These are phyloP conservation scores for Zostera marina DNA, from an alignment of 116 monocot genomes.

Conservation along the genomic window DNA sequence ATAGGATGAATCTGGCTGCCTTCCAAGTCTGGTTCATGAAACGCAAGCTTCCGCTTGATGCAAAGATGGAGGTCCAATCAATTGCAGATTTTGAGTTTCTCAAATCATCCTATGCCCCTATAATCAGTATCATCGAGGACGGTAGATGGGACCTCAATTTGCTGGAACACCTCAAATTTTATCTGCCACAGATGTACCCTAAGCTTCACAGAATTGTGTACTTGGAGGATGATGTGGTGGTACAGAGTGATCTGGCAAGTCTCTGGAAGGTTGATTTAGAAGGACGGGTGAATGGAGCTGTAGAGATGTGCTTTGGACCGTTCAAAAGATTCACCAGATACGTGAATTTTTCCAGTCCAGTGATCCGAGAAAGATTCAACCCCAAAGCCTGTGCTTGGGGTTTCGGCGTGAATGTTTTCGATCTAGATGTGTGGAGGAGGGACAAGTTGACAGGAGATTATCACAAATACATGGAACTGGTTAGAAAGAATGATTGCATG, in stretches of 20 bases:
- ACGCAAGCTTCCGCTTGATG: conserved; percentile 39
- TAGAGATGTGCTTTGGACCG: conserved; percentile 80
- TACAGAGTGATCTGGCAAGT: conserved; percentile 55
- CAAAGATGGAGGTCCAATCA: conserved; percentile 33
- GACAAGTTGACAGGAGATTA: conserved; percentile 58
- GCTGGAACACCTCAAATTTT: conserved; percentile 52
- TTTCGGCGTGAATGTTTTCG: conserved; percentile 78
- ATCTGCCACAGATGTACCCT: conserved; percentile 72
- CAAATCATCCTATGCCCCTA: conserved; percentile 37
- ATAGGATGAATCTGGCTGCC: conserved; percentile 56
- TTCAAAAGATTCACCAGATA: conserved; percentile 54
- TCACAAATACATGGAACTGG: conserved; percentile 58
- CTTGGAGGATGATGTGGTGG: conserved; percentile 83
- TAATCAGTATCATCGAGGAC: conserved; percentile 22
- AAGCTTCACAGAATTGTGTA: conserved; percentile 35
- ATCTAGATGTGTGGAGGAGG: conserved; percentile 80
- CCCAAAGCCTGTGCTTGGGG: conserved; percentile 76
- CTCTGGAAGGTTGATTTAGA: conserved; percentile 59
- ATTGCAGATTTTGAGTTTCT: conserved; percentile 39
- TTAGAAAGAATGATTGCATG: conserved; percentile 4
- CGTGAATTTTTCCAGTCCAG: conserved; percentile 60
- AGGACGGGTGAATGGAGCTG: conserved; percentile 80
- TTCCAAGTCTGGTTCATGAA: conserved; percentile 78
- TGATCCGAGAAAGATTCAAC: conserved; percentile 36
- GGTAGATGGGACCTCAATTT: conserved; percentile 28